A percentile compares a stretch with the other conserved stretches of the same genome.
Evolutionary conservation across 306 rosid species (phyloP).

Genomic region (Aeschynomene evenia): DNA sequence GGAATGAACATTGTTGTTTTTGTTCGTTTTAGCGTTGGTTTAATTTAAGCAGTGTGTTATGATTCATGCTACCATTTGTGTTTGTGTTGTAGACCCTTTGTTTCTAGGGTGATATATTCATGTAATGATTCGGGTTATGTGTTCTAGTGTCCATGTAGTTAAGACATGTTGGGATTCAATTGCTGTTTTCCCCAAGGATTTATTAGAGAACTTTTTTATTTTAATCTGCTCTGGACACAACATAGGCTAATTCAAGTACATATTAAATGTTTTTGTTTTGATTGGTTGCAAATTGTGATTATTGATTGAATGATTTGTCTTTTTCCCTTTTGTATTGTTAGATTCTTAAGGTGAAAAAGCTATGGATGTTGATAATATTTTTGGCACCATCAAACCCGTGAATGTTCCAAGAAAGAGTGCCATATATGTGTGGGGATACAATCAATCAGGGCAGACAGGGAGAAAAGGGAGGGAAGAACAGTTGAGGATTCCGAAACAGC

Average conservation of each 20-base stretch:
- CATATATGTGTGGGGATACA: conserved; percentile 93
- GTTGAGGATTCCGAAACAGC: conserved; percentile 81
- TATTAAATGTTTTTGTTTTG: not conserved
- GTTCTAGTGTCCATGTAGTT: not conserved
- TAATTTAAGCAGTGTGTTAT: not conserved
- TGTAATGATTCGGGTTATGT: no score
- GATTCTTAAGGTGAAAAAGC: conserved; percentile 12
- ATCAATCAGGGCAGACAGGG: conserved; percentile 92
- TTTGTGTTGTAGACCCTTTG: not conserved
- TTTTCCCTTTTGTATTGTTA: not conserved
- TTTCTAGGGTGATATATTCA: no score
- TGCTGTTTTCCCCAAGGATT: not conserved
- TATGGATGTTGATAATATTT: conserved; percentile 65
- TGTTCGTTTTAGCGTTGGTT: not conserved
- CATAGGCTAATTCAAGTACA: no score
- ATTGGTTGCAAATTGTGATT: not conserved
- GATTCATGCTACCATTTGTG: not conserved
- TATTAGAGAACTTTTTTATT: no score
- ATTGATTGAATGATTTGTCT: not conserved
- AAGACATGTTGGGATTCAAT: not conserved
- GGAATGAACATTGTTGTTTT: not conserved
- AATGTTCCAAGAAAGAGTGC: conserved; percentile 73
- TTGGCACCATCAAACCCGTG: conserved; percentile 46
- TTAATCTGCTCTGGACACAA: no score
- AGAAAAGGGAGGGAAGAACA: conserved; percentile 68